Conservation (phyloP, 352 stramenopile species). For the Saprolegnia parasitica region DNA sequence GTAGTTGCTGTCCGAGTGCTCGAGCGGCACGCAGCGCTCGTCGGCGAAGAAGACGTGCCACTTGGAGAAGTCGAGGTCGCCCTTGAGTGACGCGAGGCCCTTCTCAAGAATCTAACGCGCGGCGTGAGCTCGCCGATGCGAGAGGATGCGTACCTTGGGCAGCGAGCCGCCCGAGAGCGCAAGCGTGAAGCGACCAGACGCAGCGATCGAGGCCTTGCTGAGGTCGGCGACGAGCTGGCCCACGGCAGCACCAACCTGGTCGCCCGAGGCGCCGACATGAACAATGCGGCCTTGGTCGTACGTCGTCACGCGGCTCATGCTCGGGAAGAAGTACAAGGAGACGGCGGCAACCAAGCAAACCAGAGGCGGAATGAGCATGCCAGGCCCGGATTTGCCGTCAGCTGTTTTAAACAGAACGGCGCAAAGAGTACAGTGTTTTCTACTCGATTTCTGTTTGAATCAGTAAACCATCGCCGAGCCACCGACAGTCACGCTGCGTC, state of each 20-base stretch:
- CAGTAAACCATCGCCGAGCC: no score
- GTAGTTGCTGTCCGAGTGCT: slow-evolving; percentile 94
- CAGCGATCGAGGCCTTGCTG: slow-evolving; percentile 57
- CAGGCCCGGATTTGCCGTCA: no score
- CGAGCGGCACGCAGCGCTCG: slow-evolving; percentile 92
- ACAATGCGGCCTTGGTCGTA: slow-evolving; percentile 42
- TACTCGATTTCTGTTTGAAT: no score
- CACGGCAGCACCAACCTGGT: slow-evolving; percentile 57
- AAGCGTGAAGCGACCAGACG: slow-evolving; percentile 65
- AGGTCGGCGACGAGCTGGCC: slow-evolving; percentile 59
- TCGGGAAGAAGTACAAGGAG: background rate
- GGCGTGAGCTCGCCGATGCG: background rate
- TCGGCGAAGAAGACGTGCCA: slow-evolving; percentile 98
- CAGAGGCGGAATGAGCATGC: background rate
- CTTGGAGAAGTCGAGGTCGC: slow-evolving; percentile 89
- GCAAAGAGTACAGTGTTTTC: background rate
- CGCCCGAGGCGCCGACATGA: slow-evolving; percentile 46
- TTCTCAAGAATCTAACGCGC: slow-evolving; percentile 69
- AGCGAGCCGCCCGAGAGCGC: slow-evolving; percentile 85
- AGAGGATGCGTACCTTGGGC: slow-evolving; percentile 46
- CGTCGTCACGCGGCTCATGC: slow-evolving; percentile 26
- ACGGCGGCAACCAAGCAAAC: slow-evolving; percentile 10
- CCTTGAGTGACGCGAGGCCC: slow-evolving; percentile 64
- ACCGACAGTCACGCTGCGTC: no score
- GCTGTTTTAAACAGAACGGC: slow-evolving; percentile 12